phyloP scores from a whole-genome alignment of 2,329 filamentous ascomycete species.

The Daldinia eschscholtzii region DNA sequence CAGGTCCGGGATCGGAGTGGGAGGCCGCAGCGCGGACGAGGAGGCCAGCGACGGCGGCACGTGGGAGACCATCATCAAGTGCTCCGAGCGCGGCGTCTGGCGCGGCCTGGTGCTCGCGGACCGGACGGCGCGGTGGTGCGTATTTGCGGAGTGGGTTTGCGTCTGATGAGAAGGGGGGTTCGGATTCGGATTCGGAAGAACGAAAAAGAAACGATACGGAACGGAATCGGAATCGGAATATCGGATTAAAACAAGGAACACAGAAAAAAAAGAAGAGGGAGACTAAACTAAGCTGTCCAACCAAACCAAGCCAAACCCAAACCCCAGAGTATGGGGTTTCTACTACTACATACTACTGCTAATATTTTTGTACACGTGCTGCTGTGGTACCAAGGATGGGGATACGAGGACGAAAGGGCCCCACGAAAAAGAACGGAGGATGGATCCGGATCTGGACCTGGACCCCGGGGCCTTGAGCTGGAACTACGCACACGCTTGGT shows the following conservation, averaged over 20 bases:
- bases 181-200: background rate
- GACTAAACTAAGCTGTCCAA: conserved; percentile 1
- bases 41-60: conserved; percentile 76
- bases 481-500: background rate
- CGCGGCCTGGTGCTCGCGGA: conserved; percentile 85
- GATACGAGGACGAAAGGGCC: background rate
- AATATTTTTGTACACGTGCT: conserved; percentile 1
- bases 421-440: conserved; percentile 1
- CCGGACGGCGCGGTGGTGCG: conserved; percentile 86
- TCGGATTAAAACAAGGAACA: background rate
- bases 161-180: conserved; percentile 41
- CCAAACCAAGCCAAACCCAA: background rate
- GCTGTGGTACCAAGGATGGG: conserved; percentile 10
- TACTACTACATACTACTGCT: background rate
- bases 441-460: background rate
- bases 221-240: background rate
- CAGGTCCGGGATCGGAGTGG: conserved; percentile 55
- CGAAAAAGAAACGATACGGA: background rate
- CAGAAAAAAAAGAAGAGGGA: conserved; percentile 8
- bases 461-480: background rate
- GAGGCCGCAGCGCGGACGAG: conserved; percentile 62
- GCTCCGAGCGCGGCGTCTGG: conserved; percentile 85
- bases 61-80: conserved; percentile 94
- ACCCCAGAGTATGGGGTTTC: background rate
- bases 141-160: conserved; percentile 90